Base-by-base conservation (phyloP, 352 stramenopile genomes). In the Phytopythium ostracodes region DNA sequence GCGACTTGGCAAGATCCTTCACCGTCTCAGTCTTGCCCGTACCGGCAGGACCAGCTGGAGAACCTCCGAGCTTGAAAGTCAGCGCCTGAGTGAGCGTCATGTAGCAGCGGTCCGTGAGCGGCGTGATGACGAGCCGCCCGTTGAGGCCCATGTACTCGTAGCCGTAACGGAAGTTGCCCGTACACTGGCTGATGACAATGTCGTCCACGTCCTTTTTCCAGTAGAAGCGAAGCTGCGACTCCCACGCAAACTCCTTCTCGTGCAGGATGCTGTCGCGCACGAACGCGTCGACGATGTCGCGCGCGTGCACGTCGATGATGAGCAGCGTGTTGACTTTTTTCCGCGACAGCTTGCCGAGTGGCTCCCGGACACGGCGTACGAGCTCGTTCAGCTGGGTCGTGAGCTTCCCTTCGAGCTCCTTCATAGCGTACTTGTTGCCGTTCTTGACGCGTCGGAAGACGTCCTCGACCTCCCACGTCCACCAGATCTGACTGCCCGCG, bases 61-160 rank as follows among this genome's bases (percentile, higher is more conserved):
- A 96, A 0, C 91, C 92, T 10, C 92, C 92, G 10, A 97, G 73
- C 59, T 98, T 97, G 65, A 98, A 97, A 0, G 91, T 97, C 24
- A 98, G 67, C 2, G 92, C 92, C 73, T 97, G 91, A 0, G 92
- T 97, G 7, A 98, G 73, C 25, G 92, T 98, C 91, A 98, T 98
- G 69, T 97, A 98, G 71, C 92, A 98, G 15, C 91, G 85, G 77
- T 98, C 92, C 1, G 92, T 98, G 3, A 98, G 73, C 20, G 92
- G 91, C 17, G 92, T 98, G 75, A 98, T 97, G 40, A 98, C 92
- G 2, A 98, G 75, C 8, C 92, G 79, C 0, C 91, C 91, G 46
- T 97, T 97, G 4, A 97, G 70, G 0, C 91, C 91, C 88, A 97
- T 96, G 72, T 97, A 98, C 83, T 98, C 92, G 74, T 97, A 98